phyloP scores from a whole-genome alignment of 1,284 basidiomycete genomes.

The Malassezia sp. region DNA sequence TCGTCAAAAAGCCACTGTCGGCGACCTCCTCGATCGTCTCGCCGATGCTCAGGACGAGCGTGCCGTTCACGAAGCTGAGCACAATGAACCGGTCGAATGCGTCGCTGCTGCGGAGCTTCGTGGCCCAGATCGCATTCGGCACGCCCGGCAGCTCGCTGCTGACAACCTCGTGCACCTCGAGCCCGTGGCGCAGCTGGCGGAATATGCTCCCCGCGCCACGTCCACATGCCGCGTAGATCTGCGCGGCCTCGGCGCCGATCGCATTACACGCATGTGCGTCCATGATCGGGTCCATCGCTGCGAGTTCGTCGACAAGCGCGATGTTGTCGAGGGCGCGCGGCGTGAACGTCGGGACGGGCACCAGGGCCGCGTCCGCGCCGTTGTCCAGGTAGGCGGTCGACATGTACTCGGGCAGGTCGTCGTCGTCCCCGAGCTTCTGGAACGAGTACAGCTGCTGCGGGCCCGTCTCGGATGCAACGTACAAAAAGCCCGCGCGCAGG shows the following conservation, averaged over 20 bases:
- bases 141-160: conserved; percentile 45
- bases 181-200: conserved; percentile 42
- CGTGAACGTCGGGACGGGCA: conserved; percentile 31
- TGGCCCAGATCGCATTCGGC: conserved; percentile 43
- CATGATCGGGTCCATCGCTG: conserved; percentile 39
- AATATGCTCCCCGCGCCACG: conserved; percentile 39
- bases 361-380: conserved; percentile 21
- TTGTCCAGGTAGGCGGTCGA: conserved; percentile 29
- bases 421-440: conserved; percentile 45
- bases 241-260: conserved; percentile 33
- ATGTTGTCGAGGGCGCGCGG: conserved; percentile 40
- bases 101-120: conserved; percentile 31
- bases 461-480: conserved; percentile 40
- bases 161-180: conserved; percentile 43
- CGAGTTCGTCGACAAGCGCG: conserved; percentile 33
- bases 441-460: conserved; percentile 41
- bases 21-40: conserved; percentile 46
- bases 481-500: conserved; percentile 43
- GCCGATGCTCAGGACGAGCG: conserved; percentile 43
- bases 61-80: conserved; percentile 45
- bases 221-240: conserved; percentile 42
- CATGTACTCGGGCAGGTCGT: conserved; percentile 35
- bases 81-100: conserved; percentile 44
- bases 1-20: conserved; percentile 40
- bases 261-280: conserved; percentile 39